phyloP scores from a whole-genome alignment of 352 stramenopile genomes.

The Vaucheria bursata region DNA sequence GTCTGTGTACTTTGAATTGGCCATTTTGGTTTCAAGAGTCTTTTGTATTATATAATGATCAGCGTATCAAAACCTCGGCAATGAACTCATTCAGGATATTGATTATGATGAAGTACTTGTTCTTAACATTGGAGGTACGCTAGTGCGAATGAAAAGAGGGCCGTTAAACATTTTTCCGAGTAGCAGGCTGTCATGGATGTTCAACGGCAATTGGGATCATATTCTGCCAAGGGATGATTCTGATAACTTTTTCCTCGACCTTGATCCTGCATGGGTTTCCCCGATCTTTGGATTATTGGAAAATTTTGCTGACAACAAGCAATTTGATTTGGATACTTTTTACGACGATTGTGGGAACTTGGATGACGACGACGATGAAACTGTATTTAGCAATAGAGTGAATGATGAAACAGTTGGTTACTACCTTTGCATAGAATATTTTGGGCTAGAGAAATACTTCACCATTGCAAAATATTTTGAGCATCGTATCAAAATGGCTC shows the following conservation, averaged over 20 bases:
- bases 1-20: no score
- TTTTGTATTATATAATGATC: no score
- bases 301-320: no score
- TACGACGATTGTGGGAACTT: background rate
- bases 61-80: no score
- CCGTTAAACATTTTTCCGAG: no score
- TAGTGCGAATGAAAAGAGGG: background rate
- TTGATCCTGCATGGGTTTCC: background rate
- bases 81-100: background rate
- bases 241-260: background rate
- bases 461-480: no score
- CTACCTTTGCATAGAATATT: background rate
- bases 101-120: background rate
- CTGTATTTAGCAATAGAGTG: background rate
- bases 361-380: background rate
- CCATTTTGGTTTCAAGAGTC: no score
- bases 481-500: no score
- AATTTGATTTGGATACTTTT: no score
- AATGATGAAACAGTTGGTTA: background rate
- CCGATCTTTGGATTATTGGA: background rate
- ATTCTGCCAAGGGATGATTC: background rate
- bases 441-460: background rate
- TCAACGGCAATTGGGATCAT: constrained; percentile 10
- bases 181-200: background rate
- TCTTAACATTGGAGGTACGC: background rate